Percentiles rank a stretch among this genome's conserved stretches.
These are phyloP conservation scores for Septoria petroselini DNA, from an alignment of 2,329 filamentous ascomycete genomes.

Conservation along the genomic window DNA sequence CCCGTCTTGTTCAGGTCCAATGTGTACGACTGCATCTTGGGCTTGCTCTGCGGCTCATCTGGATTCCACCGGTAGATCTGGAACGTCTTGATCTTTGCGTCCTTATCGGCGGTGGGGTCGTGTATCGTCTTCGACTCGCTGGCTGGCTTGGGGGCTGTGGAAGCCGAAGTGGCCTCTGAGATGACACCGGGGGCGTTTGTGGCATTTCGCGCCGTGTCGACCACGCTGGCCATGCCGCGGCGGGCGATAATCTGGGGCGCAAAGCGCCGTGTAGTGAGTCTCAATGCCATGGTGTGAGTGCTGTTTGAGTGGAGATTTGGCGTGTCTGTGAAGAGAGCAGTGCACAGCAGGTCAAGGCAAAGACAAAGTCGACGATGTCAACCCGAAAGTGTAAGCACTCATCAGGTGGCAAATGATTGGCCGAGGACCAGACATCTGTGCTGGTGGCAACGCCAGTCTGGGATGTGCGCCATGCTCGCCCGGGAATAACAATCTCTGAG, in stretches of 20 bases:
- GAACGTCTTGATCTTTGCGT: conserved; percentile 81
- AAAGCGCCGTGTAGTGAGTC: conserved; percentile 39
- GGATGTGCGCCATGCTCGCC: not conserved
- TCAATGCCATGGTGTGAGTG: conserved; percentile 36
- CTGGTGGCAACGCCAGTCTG: not conserved
- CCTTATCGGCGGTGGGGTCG: conserved; percentile 57
- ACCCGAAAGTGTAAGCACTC: not conserved
- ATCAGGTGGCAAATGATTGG: conserved; percentile 2
- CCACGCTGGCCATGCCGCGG: conserved; percentile 39
- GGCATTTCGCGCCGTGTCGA: conserved; percentile 37
- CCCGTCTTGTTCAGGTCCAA: conserved; percentile 98
- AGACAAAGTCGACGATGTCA: conserved; percentile 21
- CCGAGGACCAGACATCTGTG: not conserved
- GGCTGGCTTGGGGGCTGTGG: conserved; percentile 41
- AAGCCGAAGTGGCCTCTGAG: conserved; percentile 36
- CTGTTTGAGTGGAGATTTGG: conserved; percentile 25
- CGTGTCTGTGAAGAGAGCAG: conserved; percentile 13
- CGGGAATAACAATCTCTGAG: not conserved
- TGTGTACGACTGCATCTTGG: conserved; percentile 89
- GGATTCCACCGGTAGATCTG: conserved; percentile 99
- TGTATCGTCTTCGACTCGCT: conserved; percentile 59
- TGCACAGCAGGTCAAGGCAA: conserved; percentile 6
- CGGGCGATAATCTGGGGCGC: conserved; percentile 36
- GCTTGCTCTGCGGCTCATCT: conserved; percentile 87
- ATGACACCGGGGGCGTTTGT: conserved; percentile 26